phyloP scores from a whole-genome alignment of 2,329 filamentous ascomycete species.

The Ophiocordyceps camponoti-rufipedis region DNA sequence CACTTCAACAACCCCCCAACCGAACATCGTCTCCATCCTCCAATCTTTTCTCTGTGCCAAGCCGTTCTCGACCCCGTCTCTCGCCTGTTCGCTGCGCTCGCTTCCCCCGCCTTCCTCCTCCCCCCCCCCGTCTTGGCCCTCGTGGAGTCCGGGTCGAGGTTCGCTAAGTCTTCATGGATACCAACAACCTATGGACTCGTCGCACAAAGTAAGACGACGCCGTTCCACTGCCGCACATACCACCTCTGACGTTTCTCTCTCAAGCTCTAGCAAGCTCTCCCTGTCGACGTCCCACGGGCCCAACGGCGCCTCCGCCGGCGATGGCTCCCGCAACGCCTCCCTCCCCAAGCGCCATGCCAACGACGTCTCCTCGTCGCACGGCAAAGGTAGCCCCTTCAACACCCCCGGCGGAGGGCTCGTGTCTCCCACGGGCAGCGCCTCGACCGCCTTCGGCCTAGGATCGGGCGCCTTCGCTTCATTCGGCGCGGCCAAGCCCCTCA shows the following conservation, averaged over 20 bases:
- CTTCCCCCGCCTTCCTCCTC: too few species aligned
- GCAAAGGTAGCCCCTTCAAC: conserved; percentile 61
- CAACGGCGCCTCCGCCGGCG: conserved; percentile 30
- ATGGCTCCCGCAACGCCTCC: conserved; percentile 40
- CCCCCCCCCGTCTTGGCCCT: conserved; percentile 3
- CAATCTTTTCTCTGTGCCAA: not conserved
- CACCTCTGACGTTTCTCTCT: conserved; percentile 5
- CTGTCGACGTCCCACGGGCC: conserved; percentile 51
- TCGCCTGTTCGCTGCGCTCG: not conserved
- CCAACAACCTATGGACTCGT: conserved; percentile 49
- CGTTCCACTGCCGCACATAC: not conserved
- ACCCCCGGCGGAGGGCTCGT: conserved; percentile 41
- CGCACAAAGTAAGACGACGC: conserved; percentile 48
- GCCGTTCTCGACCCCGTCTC: not conserved
- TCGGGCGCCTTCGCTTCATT: conserved; percentile 88
- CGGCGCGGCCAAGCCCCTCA: conserved; percentile 71
- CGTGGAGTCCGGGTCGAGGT: conserved; percentile 7
- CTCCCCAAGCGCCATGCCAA: conserved; percentile 59
- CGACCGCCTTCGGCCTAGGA: conserved; percentile 82
- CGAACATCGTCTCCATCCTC: not conserved
- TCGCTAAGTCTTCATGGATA: conserved; percentile 32
- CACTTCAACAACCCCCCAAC: not conserved
- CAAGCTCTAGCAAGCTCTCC: conserved; percentile 75
- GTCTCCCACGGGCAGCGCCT: conserved; percentile 39
- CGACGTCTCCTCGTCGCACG: conserved; percentile 47